These are phyloP conservation scores for Trichothecium sympodiale DNA, from an alignment of 2,329 filamentous ascomycete species.

Conservation along the genomic window DNA sequence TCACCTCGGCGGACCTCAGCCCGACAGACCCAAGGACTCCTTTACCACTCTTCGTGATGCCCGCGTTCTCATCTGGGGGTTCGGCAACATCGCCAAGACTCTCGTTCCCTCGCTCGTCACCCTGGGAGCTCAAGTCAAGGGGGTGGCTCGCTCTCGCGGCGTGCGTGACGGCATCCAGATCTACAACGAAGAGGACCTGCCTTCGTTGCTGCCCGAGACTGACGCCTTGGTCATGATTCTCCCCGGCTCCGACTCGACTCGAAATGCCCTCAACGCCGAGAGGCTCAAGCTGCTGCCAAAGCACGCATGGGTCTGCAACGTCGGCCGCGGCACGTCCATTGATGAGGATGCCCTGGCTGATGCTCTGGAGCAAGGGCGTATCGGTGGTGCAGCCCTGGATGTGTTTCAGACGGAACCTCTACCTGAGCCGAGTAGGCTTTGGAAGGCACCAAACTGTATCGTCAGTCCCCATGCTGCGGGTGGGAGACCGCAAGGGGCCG, in stretches of 20 bases:
- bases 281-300: slow-evolving; percentile 40
- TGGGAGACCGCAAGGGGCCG: slow-evolving; percentile 47
- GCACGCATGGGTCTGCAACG: slow-evolving; percentile 46
- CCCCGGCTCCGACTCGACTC: slow-evolving; percentile 45
- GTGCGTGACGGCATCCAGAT: slow-evolving; percentile 49
- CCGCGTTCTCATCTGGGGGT: slow-evolving; percentile 51
- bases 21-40: slow-evolving; percentile 30
- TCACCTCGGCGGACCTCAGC: slow-evolving; percentile 51
- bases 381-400: slow-evolving; percentile 38
- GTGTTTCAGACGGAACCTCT: slow-evolving; percentile 37
- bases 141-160: slow-evolving; percentile 44
- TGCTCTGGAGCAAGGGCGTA: slow-evolving; percentile 28
- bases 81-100: slow-evolving; percentile 54
- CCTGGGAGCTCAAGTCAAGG: slow-evolving; percentile 46
- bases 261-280: slow-evolving; percentile 42
- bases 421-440: slow-evolving; percentile 30
- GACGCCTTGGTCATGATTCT: slow-evolving; percentile 60
- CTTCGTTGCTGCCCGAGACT: slow-evolving; percentile 41
- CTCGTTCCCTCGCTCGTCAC: slow-evolving; percentile 41
- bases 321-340: slow-evolving; percentile 35
- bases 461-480: slow-evolving; percentile 49
- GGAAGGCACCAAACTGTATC: slow-evolving; percentile 39
- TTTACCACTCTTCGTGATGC: slow-evolving; percentile 52
- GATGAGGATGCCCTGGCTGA: slow-evolving; percentile 37
- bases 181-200: slow-evolving; percentile 40